Base-by-base conservation (phyloP, 2,329 filamentous ascomycete species). In the Penicillium sp. region DNA sequence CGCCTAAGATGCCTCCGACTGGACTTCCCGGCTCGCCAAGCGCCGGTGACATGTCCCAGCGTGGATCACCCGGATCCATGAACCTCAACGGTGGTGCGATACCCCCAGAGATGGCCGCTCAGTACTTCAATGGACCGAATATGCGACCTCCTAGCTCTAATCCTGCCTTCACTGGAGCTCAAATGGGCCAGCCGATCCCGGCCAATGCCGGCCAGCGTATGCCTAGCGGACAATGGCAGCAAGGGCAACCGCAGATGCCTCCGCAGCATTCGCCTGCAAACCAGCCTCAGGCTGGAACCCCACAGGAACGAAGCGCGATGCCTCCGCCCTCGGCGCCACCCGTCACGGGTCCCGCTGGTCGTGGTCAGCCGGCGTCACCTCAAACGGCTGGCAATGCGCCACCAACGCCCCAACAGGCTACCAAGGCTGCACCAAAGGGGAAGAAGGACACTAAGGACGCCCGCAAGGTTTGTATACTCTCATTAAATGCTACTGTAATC, bases 91-190 rank as follows among this genome's bases (percentile, higher is more conserved):
- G 71, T 46, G 75, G 69, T 42, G 73, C 78, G 64, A 83, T 84
- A 67, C 79, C 79, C 9, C 70, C 71, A n/a, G 74, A 77, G 10
- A 78, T 80, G 75, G 65, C 62, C 6, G 66, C 63, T 40, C 65
- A 68, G 28, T 77, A 77, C 67, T 79, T 77, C 67, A 75, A 76
- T 64, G 76, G 75, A 54, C 73, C 73, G 44, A 76, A 77, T 54
- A 88, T 90, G 78, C 82, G 88, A 51, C 77, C 76, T 46, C 79
- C 81, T 14, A 82, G 80, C 49, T 82, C 81, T 51, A 80, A 83
- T 60, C 80, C 80, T 37, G 68, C 69, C 41, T 78, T 78, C 58
- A 76, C 66, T 52, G 73, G 70, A 17, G 68, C 71, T 41, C 74
- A 73, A 53, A 77, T 74, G 67, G 71, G 70, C 17, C 77, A 80